These are phyloP conservation scores for Rubroshorea leprosula DNA, from an alignment of 345 rosid species.

Conservation along the genomic window DNA sequence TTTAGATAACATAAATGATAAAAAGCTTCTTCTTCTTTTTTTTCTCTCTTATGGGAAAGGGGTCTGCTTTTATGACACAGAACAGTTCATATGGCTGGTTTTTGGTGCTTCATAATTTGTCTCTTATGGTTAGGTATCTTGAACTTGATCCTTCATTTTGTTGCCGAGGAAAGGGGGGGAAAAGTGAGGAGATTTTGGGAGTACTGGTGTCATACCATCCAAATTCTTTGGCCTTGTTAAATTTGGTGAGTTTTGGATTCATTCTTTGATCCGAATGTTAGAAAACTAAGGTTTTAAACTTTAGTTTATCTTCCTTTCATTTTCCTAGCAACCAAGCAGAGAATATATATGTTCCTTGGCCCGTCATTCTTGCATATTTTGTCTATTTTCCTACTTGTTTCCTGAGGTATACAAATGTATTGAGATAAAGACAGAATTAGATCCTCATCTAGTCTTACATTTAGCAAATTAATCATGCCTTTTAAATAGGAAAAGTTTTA, in stretches of 20 bases:
- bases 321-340: slow-evolving; percentile 6
- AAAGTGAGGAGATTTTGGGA: slow-evolving; percentile 1
- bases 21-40: slow-evolving; percentile 11
- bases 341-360: slow-evolving; percentile 4
- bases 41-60: neutral
- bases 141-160: neutral
- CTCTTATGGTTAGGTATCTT: neutral
- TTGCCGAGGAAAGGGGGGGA: slow-evolving; percentile 8
- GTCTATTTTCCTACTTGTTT: neutral
- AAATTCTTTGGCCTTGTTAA: slow-evolving; percentile 1
- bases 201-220: neutral
- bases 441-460: neutral
- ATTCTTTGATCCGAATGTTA: neutral
- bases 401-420: too few relatives aligned
- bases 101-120: slow-evolving; percentile 8
- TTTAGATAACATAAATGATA: neutral
- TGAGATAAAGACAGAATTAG: neutral
- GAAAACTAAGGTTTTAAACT: neutral
- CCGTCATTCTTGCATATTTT: neutral
- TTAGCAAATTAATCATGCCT: too few relatives aligned
- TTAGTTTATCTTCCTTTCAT: neutral
- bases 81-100: slow-evolving; percentile 6
- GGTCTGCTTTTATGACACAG: slow-evolving; percentile 2
- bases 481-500: too few relatives aligned
- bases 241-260: slow-evolving; percentile 5